Percentiles rank a stretch among this genome's conserved stretches.
These are phyloP conservation scores for Didymella lethalis DNA, from an alignment of 2,329 filamentous ascomycete genomes.

Conservation along the genomic window DNA sequence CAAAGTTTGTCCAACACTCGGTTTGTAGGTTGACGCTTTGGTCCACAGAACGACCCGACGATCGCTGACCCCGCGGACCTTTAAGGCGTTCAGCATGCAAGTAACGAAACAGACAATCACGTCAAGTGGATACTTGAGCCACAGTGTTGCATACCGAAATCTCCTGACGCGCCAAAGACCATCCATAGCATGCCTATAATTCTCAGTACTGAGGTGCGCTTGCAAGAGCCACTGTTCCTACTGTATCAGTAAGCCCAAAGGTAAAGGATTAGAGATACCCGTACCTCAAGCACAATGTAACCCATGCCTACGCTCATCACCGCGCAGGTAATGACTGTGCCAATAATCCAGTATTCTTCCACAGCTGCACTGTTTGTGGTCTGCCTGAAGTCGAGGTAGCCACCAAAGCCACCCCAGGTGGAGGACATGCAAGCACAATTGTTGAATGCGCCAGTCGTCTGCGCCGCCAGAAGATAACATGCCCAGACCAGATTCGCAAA, in stretches of 20 bases:
- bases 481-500: constrained; percentile 49
- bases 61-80: constrained; percentile 8
- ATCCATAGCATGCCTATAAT: constrained; percentile 29
- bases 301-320: constrained; percentile 42
- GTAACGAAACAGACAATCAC: constrained; percentile 20
- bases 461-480: constrained; percentile 48
- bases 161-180: constrained; percentile 34
- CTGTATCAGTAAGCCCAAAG: neutral
- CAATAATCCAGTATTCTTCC: constrained; percentile 41
- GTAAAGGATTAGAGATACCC: neutral
- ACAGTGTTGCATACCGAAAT: constrained; percentile 30
- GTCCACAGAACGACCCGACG: constrained; percentile 6
- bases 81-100: constrained; percentile 17
- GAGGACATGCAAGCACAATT: constrained; percentile 53
- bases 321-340: constrained; percentile 35
- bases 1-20: neutral
- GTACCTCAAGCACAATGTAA: constrained; percentile 45
- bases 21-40: neutral
- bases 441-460: constrained; percentile 52
- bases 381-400: constrained; percentile 51
- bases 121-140: constrained; percentile 24
- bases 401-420: constrained; percentile 45
- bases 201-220: constrained; percentile 43
- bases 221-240: constrained; percentile 42
- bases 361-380: constrained; percentile 33